Base-by-base conservation (phyloP, 768 basidiomycete species). In the Rhodotorula toruloides region DNA sequence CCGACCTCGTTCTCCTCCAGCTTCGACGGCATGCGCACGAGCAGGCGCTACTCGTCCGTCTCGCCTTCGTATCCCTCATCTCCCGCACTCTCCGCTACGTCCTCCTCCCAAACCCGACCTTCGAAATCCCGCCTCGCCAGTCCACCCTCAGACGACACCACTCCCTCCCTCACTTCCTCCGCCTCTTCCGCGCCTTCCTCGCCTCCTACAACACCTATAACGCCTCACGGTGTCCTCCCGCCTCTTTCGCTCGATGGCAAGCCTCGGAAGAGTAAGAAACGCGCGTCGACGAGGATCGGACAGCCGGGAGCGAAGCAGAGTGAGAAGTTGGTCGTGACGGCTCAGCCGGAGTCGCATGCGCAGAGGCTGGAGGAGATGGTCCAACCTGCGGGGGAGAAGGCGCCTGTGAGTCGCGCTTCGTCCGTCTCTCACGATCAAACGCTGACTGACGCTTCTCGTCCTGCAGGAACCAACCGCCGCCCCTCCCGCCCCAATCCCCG, bases 111-210 rank as follows among this genome's bases (percentile, higher is more conserved):
- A 4, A 44, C 62, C n/a, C 32, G n/a, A 6, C 29, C n/a, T 12
- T 50, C 34, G 36, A 54, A 29, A 52, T 56, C 4, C 63, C 63
- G 46, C 56, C 68, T 25, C 59, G 54, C 19, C 63, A 64, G 31
- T 10, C 13, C 40, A n/a, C 17, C 44, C 31, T 37, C 62, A 21
- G 69, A 52, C 22, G 55, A 50, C 8, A 43, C 58, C n/a, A 31
- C 56, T 0, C 65, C 69, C 12, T 67, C 65, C n/a, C 60, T 67
- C 31, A 67, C 65, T 2, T 67, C 65, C 19, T 67, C 65, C 40
- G 60, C 65, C 5, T 67, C 65, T 21, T 67, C 65, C 3, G 65
- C 60, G 0, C 65, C 60, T 14, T 62, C 60, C 3, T 62, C 60
- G 3, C n/a, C 25, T 27, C 65, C 65, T 9, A n/a, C 22, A 14